A percentile compares a stretch with the other conserved stretches of the same genome.
Evolutionary conservation across 176 grass and related monocot genomes (phyloP).

Genomic region (Ensete ventricosum): DNA sequence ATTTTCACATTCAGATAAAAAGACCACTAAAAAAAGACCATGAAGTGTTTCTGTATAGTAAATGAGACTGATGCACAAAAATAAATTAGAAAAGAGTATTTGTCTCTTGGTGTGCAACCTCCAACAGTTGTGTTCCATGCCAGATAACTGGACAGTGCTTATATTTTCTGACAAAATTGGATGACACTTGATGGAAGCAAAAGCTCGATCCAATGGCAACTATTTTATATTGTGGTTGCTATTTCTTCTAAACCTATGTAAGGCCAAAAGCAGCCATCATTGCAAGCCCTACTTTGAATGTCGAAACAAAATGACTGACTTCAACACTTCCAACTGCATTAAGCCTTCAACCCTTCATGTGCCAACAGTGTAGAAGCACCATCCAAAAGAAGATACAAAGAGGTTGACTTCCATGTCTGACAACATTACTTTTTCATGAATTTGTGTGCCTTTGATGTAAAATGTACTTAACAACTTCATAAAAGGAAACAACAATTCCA

Average conservation of each 20-base stretch:
- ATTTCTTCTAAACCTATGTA: not conserved
- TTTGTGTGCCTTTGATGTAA: slow-evolving; percentile 38
- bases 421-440: not conserved
- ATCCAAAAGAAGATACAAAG: not conserved
- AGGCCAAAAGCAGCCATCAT: too few species aligned
- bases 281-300: too few species aligned
- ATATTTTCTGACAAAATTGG: not conserved
- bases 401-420: not conserved
- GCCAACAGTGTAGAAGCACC: not conserved
- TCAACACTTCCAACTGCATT: too few species aligned
- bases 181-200: too few species aligned
- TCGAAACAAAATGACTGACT: too few species aligned
- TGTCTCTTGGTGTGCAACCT: not conserved
- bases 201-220: not conserved
- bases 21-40: not conserved
- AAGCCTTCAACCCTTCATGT: too few species aligned
- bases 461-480: slow-evolving; percentile 81
- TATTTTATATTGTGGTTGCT: not conserved
- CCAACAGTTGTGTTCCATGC: not conserved
- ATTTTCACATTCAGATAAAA: not conserved
- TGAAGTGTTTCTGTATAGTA: not conserved
- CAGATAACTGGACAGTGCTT: not conserved
- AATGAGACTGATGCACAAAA: not conserved
- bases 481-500: slow-evolving; percentile 87
- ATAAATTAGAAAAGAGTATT: too few species aligned